Evolutionary conservation across 768 basidiomycete species (phyloP).

Genomic region (Podaxis pistillaris): DNA sequence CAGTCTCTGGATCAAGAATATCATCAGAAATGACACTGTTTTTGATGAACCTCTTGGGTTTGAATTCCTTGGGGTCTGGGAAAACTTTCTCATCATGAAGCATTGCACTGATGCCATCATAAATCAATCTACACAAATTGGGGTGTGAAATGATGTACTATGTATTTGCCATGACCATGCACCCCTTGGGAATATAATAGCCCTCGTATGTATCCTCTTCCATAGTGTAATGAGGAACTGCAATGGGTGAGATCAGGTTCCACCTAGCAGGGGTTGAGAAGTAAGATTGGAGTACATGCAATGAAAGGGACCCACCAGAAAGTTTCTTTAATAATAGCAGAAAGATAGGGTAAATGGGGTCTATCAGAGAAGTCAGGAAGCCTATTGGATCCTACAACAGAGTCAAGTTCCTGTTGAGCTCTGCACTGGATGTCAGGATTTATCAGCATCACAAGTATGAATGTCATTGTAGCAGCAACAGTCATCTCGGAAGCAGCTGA

Average conservation of each 20-base stretch:
- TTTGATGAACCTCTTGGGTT: constrained; percentile 21
- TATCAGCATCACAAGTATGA: constrained; percentile 9
- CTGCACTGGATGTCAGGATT: constrained; percentile 17
- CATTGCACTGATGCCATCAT: constrained; percentile 17
- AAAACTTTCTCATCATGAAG: constrained; percentile 21
- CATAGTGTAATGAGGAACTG: not conserved
- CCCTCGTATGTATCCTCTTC: not conserved
- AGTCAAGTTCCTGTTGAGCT: constrained; percentile 24
- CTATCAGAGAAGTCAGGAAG: constrained; percentile 22
- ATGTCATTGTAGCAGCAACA: not conserved
- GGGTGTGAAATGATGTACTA: not conserved
- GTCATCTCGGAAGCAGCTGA: not conserved
- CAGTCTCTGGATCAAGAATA: constrained; percentile 22
- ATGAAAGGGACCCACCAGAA: constrained; percentile 13
- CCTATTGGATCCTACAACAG: constrained; percentile 14
- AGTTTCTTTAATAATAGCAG: constrained; percentile 20
- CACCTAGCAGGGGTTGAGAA: not conserved
- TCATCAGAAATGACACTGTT: constrained; percentile 21
- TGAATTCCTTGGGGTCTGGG: constrained; percentile 20
- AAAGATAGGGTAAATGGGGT: constrained; percentile 17
- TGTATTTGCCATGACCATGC: not conserved
- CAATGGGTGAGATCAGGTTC: not conserved
- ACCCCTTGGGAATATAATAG: constrained; percentile 2
- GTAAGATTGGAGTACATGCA: not conserved
- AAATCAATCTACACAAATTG: not conserved